These are phyloP conservation scores for Thelephora terrestris DNA, from an alignment of 1,284 basidiomycete genomes.

Conservation along the genomic window DNA sequence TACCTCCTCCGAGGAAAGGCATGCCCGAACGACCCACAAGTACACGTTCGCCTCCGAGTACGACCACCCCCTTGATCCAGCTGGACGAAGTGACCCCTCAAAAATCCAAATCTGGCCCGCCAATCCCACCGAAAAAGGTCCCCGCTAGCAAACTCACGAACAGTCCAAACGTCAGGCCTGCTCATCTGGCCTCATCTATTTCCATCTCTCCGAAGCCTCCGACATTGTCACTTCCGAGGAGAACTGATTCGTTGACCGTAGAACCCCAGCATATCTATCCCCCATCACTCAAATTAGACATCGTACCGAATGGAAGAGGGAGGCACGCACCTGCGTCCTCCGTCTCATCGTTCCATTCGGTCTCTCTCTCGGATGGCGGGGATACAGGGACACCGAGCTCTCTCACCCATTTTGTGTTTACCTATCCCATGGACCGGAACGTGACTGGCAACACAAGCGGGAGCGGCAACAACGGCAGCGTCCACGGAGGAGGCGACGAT, in stretches of 20 bases:
- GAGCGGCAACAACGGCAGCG: slow-evolving; percentile 21
- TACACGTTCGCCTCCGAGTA: slow-evolving; percentile 9
- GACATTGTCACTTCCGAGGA: slow-evolving; percentile 23
- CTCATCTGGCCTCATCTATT: too few relatives aligned
- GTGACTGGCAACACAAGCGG: slow-evolving; percentile 17
- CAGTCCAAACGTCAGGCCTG: background rate
- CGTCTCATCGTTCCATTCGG: slow-evolving; percentile 71
- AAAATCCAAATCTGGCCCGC: slow-evolving; percentile 30
- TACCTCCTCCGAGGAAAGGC: too few relatives aligned
- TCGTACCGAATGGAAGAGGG: slow-evolving; percentile 19
- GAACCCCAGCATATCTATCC: slow-evolving; percentile 44
- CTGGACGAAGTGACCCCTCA: slow-evolving; percentile 29
- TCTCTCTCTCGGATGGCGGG: slow-evolving; percentile 67
- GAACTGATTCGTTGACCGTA: slow-evolving; percentile 35
- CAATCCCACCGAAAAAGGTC: slow-evolving; percentile 52
- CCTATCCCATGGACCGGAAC: slow-evolving; percentile 36
- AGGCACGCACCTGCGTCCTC: slow-evolving; percentile 57
- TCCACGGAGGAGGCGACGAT: slow-evolving; percentile 23
- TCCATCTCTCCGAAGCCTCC: background rate
- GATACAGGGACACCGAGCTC: slow-evolving; percentile 37
- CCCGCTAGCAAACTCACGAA: background rate
- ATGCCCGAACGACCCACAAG: background rate
- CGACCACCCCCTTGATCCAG: slow-evolving; percentile 40
- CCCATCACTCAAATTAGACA: slow-evolving; percentile 28
- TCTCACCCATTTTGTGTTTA: slow-evolving; percentile 33